Evolutionary conservation across 2,329 filamentous ascomycete species (phyloP).

Genomic region (Alternaria novae-zelandiae): DNA sequence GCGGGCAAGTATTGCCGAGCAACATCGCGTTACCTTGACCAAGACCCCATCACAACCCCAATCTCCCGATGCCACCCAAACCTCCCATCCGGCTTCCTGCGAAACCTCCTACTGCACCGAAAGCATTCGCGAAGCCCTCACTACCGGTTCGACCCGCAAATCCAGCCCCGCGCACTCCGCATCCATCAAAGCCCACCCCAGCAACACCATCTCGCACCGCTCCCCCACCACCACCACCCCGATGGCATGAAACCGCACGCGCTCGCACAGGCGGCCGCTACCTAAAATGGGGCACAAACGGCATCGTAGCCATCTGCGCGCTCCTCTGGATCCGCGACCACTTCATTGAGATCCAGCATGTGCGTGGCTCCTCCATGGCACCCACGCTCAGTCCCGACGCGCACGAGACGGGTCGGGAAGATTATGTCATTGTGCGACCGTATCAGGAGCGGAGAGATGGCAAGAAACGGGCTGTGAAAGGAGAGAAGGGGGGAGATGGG

Average conservation of each 20-base stretch:
- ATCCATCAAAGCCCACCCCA: conserved; percentile 2
- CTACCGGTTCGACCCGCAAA: not conserved
- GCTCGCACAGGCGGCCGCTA: conserved; percentile 16
- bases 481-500: not conserved
- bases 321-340: conserved; percentile 51
- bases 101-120: conserved; percentile 7
- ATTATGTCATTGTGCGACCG: conserved; percentile 49
- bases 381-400: conserved; percentile 54
- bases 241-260: conserved; percentile 10
- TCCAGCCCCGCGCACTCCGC: conserved; percentile 2
- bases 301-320: conserved; percentile 19
- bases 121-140: conserved; percentile 1
- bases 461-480: not conserved
- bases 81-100: conserved; percentile 23
- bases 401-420: conserved; percentile 47
- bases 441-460: conserved; percentile 1
- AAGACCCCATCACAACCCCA: not conserved
- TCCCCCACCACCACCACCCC: conserved; percentile 5
- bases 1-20: conserved; percentile 13
- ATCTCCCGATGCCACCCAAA: conserved; percentile 32
- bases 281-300: conserved; percentile 18
- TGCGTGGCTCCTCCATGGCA: conserved; percentile 54
- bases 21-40: not conserved
- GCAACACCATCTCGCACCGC: conserved; percentile 2
- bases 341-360: conserved; percentile 44